Evolutionary conservation across 1,284 basidiomycete genomes (phyloP), one percentile per base, ranked within the genome.

Genomic region (Butyriboletus appendiculatus): DNA sequence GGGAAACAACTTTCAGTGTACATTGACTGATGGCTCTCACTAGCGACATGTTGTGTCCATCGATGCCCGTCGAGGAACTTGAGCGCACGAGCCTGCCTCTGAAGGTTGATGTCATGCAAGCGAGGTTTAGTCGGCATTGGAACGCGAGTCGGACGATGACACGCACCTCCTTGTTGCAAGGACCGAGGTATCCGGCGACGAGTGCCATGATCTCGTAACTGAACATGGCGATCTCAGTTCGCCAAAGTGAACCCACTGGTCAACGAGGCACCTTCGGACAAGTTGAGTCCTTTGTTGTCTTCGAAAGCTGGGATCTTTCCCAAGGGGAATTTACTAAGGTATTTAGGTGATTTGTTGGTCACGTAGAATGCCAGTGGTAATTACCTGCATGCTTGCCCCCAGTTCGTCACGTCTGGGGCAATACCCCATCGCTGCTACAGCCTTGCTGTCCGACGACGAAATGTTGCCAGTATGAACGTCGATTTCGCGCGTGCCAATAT

Each of bases 251-350:
- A 78, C 65, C 81, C 81, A 86, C 68, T 82, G 77, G 57, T 81
- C 76, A 45, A 84, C 75, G 48, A 76, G 71, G 74, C 73, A 28
- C 74, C 75, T 75, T 88, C 85, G 59, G 74, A 72, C 56, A 88
- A 68, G 60, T 66, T 68, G 63, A 80, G 71, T 47, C 81, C 82
- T 53, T 82, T 76, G 44, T 70, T 62, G 53, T 70, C 72, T 67
- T 82, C 80, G 58, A 87, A 81, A 24, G 74, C 76, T 30, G 85
- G 85, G 49, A 83, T 58, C 73, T 78, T 77, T 50, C 76, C 80
- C 51, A 74, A 39, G 16, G 76, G 76, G 67, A 79, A 81, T 66
- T 81, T 81, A 48, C 68, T 60, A 49, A 79, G 66, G 69, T 73
- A 81, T 63, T 79, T 79, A 7, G 70, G 67, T 16, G 70, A 61